Base-by-base conservation (phyloP, 2,329 filamentous ascomycete genomes). In the Curvularia eragrostidis region DNA sequence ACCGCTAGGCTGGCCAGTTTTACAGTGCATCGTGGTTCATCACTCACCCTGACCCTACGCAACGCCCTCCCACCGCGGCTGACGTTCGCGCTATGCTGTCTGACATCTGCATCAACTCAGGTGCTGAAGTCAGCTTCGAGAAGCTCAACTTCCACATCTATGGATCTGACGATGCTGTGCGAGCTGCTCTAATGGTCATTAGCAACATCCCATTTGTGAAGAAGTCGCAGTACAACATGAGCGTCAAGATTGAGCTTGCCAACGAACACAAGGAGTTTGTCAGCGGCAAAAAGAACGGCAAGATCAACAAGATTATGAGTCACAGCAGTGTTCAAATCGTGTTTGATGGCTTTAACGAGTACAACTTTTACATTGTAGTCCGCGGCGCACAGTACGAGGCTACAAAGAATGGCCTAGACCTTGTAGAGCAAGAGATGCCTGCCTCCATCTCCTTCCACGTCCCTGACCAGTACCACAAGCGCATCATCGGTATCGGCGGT, bases 221-320 rank as follows among this genome's bases (percentile, higher is more conserved):
- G 64, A 90, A 93, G 68, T 88, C 90, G 41, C 91, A 91, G 66
- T 96, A 96, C 72, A 93, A 96, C 75, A 96, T 99, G 75, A 88
- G 93, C 55, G 94, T 99, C 74, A 98, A 98, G 83, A 96, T 99
- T 62, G 95, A 99, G 81, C 89, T 99, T 55, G 95, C 95, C 72
- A 98, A 98, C 73, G 95, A 99, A 80, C 95, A 99, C 82, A 99
- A 99, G 79, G 95, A 99, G 74, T 99, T 99, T 75, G 95, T 99
- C 56, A 97, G 93, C 68, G 95, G 95, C 68, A 99, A 99, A 84
- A 99, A 99, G 83, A 99, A 99, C 71, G 95, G 95, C 78, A 99
- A 99, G 82, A 99, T 99, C 79, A 99, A 99, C 84, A 99, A 99
- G 84, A 99, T 99, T 72, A 99, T 99, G 95, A 95, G 94, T 23